A percentile compares a stretch with the other conserved stretches of the same genome.
Evolutionary conservation across 2,329 filamentous ascomycete species (phyloP).

Genomic region (Xylogone sp.): DNA sequence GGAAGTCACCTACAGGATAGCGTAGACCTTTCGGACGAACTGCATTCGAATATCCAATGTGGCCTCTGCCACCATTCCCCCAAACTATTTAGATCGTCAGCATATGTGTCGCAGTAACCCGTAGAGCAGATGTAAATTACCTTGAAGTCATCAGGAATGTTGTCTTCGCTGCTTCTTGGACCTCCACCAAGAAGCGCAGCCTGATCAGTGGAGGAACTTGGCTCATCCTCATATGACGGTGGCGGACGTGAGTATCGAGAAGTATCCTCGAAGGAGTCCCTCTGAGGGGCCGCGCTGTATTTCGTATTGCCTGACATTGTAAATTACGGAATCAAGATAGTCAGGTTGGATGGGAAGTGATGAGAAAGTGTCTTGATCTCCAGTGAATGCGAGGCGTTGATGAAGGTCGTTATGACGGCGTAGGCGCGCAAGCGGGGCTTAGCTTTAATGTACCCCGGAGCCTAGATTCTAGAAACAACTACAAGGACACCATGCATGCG

Average conservation of each 20-base stretch:
- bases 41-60: slow-evolving; percentile 95
- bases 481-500: neutral
- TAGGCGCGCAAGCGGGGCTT: neutral
- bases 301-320: slow-evolving; percentile 73
- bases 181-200: slow-evolving; percentile 58
- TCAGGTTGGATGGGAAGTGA: neutral
- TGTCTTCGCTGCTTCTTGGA: slow-evolving; percentile 79
- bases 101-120: slow-evolving; percentile 11
- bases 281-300: slow-evolving; percentile 78
- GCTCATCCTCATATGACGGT: slow-evolving; percentile 70
- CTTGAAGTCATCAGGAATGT: slow-evolving; percentile 97
- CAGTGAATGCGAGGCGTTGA: neutral
- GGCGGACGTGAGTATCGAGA: slow-evolving; percentile 68
- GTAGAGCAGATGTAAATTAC: slow-evolving; percentile 35
- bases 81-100: slow-evolving; percentile 57
- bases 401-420: neutral
- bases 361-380: neutral
- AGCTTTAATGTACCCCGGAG: neutral
- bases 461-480: neutral
- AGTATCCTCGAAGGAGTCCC: slow-evolving; percentile 76
- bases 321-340: neutral
- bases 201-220: slow-evolving; percentile 51
- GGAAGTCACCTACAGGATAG: slow-evolving; percentile 65
- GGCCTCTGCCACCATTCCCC: slow-evolving; percentile 87
- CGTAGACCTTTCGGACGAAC: slow-evolving; percentile 96